phyloP scores from a whole-genome alignment of 768 basidiomycete genomes.

The Solioccasus polychromus region DNA sequence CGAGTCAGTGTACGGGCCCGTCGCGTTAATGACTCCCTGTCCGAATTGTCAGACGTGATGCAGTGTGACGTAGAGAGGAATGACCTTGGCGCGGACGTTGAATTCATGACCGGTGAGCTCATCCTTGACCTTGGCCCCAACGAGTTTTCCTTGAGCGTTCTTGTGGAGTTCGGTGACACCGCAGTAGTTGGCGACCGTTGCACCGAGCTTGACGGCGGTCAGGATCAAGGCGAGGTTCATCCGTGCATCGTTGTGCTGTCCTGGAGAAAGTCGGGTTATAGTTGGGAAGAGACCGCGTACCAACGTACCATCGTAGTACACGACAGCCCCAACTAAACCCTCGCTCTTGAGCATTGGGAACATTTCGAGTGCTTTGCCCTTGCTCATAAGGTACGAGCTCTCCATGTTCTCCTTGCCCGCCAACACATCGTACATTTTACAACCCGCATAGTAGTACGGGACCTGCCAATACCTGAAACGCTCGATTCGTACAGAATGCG shows the following conservation, averaged over 20 bases:
- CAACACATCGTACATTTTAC: constrained; percentile 93
- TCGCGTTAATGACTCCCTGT: constrained; percentile 93
- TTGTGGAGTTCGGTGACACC: constrained; percentile 82
- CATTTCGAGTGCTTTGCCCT: constrained; percentile 83
- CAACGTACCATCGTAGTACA: constrained; percentile 89
- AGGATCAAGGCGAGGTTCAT: constrained; percentile 84
- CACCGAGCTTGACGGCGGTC: constrained; percentile 92
- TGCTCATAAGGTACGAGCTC: too few species aligned
- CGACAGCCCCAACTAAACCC: constrained; percentile 89
- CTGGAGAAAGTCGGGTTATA: too few species aligned
- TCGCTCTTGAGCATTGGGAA: constrained; percentile 96
- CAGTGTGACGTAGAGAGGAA: background rate
- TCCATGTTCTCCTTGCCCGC: constrained; percentile 95
- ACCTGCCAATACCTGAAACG: constrained; percentile 89
- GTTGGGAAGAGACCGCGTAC: too few species aligned
- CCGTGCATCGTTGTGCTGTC: constrained; percentile 99
- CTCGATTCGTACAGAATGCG: too few species aligned
- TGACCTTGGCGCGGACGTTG: constrained; percentile 80
- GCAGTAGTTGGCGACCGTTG: constrained; percentile 84
- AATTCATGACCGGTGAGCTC: constrained; percentile 80
- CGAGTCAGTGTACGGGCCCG: constrained; percentile 89
- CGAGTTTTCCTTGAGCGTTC: constrained; percentile 55
- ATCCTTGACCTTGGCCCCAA: constrained; percentile 76
- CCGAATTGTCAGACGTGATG: background rate
- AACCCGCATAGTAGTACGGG: constrained; percentile 94